Percentiles rank a stretch among this genome's conserved stretches.
Evolutionary conservation across 192 early-diverging fungal species (phyloP).

Genomic region (Phlyctochytrium arcticum): DNA sequence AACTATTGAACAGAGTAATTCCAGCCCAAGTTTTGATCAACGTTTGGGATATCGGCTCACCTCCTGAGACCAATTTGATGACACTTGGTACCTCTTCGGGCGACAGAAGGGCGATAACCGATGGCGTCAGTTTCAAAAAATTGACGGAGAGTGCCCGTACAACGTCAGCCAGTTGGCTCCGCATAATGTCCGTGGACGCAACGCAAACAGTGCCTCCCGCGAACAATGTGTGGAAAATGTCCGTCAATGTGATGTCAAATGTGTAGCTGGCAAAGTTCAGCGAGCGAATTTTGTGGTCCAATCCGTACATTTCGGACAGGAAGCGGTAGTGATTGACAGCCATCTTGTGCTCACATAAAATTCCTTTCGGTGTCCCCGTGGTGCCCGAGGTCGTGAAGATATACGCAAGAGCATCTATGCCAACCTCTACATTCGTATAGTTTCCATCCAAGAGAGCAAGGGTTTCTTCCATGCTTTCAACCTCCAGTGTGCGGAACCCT

Average conservation of each 20-base stretch:
- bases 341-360: neutral
- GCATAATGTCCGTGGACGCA: neutral
- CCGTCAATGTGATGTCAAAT: slow-evolving; percentile 2
- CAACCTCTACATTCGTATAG: neutral
- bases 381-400: slow-evolving; percentile 41
- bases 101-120: neutral
- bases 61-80: neutral
- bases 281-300: neutral
- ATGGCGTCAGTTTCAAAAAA: neutral
- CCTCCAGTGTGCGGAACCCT: neutral
- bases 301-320: too few relatives aligned
- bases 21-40: neutral
- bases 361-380: slow-evolving; percentile 39
- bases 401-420: too few relatives aligned
- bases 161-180: neutral
- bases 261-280: neutral
- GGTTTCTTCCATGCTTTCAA: neutral
- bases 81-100: slow-evolving; percentile 9
- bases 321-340: neutral
- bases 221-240: slow-evolving; percentile 12
- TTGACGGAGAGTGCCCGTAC: neutral
- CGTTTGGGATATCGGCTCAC: neutral
- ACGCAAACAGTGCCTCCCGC: slow-evolving; percentile 1
- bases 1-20: slow-evolving; percentile 19
- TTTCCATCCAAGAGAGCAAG: neutral